Base-by-base conservation (phyloP, 352 stramenopile species). In the Pseudoperonospora humuli region DNA sequence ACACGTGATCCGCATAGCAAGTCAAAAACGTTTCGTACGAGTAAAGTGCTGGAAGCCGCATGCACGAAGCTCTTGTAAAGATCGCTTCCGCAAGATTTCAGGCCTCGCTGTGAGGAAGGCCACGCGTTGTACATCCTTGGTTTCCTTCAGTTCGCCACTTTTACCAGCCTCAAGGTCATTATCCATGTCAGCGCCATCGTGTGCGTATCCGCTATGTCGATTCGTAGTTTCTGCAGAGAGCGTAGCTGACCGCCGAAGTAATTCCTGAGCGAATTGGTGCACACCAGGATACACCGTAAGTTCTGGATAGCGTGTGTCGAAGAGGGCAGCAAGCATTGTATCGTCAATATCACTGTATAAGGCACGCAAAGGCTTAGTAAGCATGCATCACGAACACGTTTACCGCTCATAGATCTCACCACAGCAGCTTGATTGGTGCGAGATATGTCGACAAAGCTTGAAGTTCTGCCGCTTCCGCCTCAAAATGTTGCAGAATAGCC, bases 281-380 rank as follows among this genome's bases (percentile, higher is more conserved):
- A 87, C 75, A 39, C 78, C 78, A 6, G 78, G 78, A 32, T 91
- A 91, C 3, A 91, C 75, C 8, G 78, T 88, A 23, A 91, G 59
- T 37, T 88, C 74, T 15, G 78, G 78, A 44, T 91, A 91, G 28
- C 78, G 70, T 33, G 64, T 81, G 48, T 91, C 78, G 29, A 91
- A 91, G 8, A 91, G 61, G 15, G 74, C 69, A 4, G 75, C 80
- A 7, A 86, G 58, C 59, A 90, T 64, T 25, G 78, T 90, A 52
- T 90, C 78, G 43, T 90, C 78, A 44, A 90, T 90, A 41, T 90
- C 78, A 50, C 77, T 89, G 41, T 11, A 41, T 1, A 35, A 33
- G 35, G 10, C 13, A 19, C 46, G 15, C 33, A 27, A 20, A 14
- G 48, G 24, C 8, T 10, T 13, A 8, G 28, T 10, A 39, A 32